phyloP scores from a whole-genome alignment of 2,329 filamentous ascomycete genomes.

The Aspergillus chevalieri region DNA sequence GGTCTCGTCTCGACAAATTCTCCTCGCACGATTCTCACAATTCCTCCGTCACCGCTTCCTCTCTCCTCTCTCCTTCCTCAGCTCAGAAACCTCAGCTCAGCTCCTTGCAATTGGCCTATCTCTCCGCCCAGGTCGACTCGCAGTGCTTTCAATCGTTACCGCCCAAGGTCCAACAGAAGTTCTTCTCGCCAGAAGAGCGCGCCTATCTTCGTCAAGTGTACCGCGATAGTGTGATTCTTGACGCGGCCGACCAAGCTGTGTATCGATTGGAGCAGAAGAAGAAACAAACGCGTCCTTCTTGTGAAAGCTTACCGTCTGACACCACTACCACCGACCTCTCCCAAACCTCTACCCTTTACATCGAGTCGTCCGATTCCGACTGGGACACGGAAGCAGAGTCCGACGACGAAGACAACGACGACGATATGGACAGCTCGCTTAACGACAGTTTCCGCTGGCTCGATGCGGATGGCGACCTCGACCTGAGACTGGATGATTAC shows the following conservation, averaged over 20 bases:
- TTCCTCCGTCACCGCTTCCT: not conserved
- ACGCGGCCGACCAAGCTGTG: slow-evolving; percentile 55
- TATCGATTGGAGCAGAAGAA: slow-evolving; percentile 38
- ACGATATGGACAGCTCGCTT: slow-evolving; percentile 49
- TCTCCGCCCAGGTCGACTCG: slow-evolving; percentile 51
- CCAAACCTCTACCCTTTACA: slow-evolving; percentile 19
- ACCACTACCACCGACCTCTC: slow-evolving; percentile 7
- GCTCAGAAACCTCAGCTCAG: slow-evolving; percentile 19
- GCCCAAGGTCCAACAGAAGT: slow-evolving; percentile 64
- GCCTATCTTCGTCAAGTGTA: slow-evolving; percentile 50
- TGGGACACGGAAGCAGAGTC: slow-evolving; percentile 33
- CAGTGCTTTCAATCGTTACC: slow-evolving; percentile 66
- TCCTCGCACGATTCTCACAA: slow-evolving; percentile 1
- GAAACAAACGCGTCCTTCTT: slow-evolving; percentile 30
- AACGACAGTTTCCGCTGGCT: slow-evolving; percentile 68
- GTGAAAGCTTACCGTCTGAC: slow-evolving; percentile 10
- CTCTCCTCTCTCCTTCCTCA: slow-evolving; percentile 2
- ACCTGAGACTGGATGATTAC: slow-evolving; percentile 66
- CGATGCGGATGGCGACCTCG: slow-evolving; percentile 65
- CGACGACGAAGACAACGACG: slow-evolving; percentile 22
- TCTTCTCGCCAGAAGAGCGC: slow-evolving; percentile 68
- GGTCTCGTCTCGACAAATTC: slow-evolving; percentile 10
- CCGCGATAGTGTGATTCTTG: slow-evolving; percentile 49
- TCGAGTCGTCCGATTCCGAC: slow-evolving; percentile 21
- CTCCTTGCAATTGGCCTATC: slow-evolving; percentile 31